Conservation (phyloP, 768 basidiomycete species). For the Trametes coccinea region DNA sequence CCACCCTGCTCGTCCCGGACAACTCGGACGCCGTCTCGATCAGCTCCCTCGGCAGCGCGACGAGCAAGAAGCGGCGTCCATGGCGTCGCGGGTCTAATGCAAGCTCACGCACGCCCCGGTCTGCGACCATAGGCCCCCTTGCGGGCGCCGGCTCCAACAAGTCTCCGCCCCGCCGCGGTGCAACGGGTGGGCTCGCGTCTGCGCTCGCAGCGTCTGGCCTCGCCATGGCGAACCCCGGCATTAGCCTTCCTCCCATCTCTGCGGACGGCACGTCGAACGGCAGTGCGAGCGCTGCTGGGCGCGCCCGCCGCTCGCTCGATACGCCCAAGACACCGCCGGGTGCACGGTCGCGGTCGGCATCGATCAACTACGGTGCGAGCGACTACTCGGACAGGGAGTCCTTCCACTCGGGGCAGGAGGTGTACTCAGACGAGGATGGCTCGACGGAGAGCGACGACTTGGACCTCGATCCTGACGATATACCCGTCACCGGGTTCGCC, state of each 20-base stretch:
- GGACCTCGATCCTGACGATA: conserved; percentile 65
- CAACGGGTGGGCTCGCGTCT: conserved; percentile 54
- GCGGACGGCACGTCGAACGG: conserved; percentile 1
- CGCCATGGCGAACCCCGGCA: conserved; percentile 60
- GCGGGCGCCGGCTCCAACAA: conserved; percentile 34
- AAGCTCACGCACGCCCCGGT: conserved; percentile 11
- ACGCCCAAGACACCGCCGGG: conserved; percentile 15
- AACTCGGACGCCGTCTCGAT: conserved; percentile 30
- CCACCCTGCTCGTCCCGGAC: conserved; percentile 24
- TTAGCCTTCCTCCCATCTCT: conserved; percentile 44
- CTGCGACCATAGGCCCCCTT: conserved; percentile 18
- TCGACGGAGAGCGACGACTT: conserved; percentile 36
- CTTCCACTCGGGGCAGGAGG: conserved; percentile 23
- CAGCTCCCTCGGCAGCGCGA: conserved; percentile 25
- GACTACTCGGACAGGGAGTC: conserved; percentile 19
- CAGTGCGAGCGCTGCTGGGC: conserved; percentile 1
- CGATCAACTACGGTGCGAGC: conserved; percentile 24
- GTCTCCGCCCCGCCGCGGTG: conserved; percentile 41
- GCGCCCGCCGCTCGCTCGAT: conserved; percentile 14
- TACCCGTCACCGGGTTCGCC: conserved; percentile 94
- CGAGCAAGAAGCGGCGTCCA: conserved; percentile 24
- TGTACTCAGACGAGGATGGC: conserved; percentile 28
- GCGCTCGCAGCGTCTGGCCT: conserved; percentile 68
- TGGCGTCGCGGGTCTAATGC: conserved; percentile 25
- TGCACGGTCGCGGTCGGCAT: conserved; percentile 22